These are phyloP conservation scores for Geotrichum klebahnii DNA, from an alignment of 1,139 yeast species.

Conservation along the genomic window DNA sequence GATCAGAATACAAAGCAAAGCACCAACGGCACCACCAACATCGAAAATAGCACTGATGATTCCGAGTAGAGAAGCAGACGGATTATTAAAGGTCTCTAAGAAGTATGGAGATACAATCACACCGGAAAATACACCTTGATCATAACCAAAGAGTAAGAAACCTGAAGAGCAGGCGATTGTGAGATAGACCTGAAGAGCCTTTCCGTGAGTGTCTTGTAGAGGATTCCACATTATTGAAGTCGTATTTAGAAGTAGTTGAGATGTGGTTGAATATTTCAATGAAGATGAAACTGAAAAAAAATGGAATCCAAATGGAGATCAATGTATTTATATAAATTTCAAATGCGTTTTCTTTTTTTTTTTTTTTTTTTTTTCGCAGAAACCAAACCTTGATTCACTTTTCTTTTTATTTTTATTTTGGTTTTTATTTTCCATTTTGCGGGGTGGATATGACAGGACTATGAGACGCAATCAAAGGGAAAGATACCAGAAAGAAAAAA, in stretches of 20 bases:
- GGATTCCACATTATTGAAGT: neutral
- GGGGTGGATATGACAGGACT: no score
- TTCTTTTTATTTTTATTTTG: no score
- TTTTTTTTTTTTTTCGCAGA: no score
- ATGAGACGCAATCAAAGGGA: no score
- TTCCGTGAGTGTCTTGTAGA: neutral
- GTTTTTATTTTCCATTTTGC: no score
- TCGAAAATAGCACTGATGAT: constrained; percentile 70
- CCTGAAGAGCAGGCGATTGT: constrained; percentile 37
- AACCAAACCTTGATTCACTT: no score
- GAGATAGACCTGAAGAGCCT: neutral
- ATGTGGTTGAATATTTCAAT: no score
- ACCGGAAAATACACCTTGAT: constrained; percentile 77
- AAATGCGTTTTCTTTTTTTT: no score
- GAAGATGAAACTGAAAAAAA: no score
- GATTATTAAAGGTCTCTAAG: constrained; percentile 49
- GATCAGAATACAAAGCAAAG: constrained; percentile 53
- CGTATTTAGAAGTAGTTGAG: neutral
- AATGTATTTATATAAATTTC: no score
- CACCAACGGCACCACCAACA: constrained; percentile 74
- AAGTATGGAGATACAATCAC: constrained; percentile 56
- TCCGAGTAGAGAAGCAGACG: constrained; percentile 47
- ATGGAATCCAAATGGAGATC: no score
- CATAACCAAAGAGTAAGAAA: constrained; percentile 71
- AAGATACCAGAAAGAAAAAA: no score